phyloP scores from a whole-genome alignment of 177 flowering plant species.

The Vitis hybrid region DNA sequence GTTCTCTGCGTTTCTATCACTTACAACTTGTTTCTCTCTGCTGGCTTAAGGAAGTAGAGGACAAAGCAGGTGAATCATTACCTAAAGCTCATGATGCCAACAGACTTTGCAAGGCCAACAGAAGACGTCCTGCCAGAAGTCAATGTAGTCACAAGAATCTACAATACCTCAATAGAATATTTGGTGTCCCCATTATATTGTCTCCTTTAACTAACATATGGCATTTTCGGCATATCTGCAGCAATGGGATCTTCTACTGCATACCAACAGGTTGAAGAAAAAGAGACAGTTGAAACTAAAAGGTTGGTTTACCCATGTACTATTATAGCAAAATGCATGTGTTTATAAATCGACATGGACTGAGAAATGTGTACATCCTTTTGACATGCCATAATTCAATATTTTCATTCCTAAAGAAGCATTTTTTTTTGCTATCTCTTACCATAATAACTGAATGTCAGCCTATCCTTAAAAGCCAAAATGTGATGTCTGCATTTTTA shows the following conservation, averaged over 20 bases:
- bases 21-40: conserved; percentile 6
- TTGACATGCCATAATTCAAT: no score
- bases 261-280: conserved; percentile 27
- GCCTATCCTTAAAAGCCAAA: no score
- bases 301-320: conserved; percentile 35
- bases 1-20: neutral
- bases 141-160: conserved; percentile 37
- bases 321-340: neutral
- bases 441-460: no score
- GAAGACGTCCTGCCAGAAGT: conserved; percentile 46
- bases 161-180: neutral
- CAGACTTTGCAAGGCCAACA: conserved; percentile 21
- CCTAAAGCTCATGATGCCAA: conserved; percentile 14
- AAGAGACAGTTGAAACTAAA: conserved; percentile 45
- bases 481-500: no score
- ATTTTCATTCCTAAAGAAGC: no score
- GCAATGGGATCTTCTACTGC: conserved; percentile 41
- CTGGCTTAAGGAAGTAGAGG: conserved; percentile 24
- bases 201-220: conserved; percentile 4
- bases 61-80: conserved; percentile 13
- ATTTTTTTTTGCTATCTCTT: no score
- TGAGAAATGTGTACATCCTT: no score
- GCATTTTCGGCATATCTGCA: conserved; percentile 25
- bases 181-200: neutral
- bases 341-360: no score